Evolutionary conservation across 192 early-diverging fungal genomes (phyloP), one percentile per base, ranked within the genome.

Genomic region (Coemansia sp.): DNA sequence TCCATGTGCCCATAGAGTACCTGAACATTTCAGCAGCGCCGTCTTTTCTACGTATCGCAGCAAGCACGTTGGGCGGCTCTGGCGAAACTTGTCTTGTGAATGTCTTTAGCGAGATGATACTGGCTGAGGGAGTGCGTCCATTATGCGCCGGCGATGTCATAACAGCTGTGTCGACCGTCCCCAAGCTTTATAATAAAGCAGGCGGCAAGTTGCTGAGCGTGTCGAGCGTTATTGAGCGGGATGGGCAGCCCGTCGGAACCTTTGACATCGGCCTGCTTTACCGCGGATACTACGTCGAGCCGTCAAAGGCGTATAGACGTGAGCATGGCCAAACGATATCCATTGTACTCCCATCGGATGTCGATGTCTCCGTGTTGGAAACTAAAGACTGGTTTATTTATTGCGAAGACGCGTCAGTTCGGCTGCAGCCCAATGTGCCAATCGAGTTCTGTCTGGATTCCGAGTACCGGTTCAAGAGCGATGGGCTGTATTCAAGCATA

Each of bases 361-460:
- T 90, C 67, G 93, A 95, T 48, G 74, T 93, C 47, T 84, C 85
- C 23, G 87, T 88, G 23, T 82, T 98, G 28, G 81, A 88, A 60
- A 77, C 89, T 58, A 95, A 91, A 74, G 80, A 86, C 53, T 98
- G 94, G 93, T 85, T 98, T 64, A 72, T 80, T 11, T 58, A 60
- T 19, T 30, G 33, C 11, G 64, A 57, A 2, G 48, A 48, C 4
- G 6, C 18, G 0, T 21, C 57, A 2, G 40, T 62, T 9, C 62
- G 71, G 31, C 66, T 91, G 27, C 70, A 56, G 6, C 71, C 85
- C 24, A 84, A 84, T 6, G 23, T 43, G 54, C 69, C n/a, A 22
- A 57, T 97, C 35, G 85, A 95, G 56, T 97, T 97, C 81, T 79
- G 86, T 61, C 79, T 97, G 30, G 83, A 91, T 47, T 91, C 90